phyloP scores from a whole-genome alignment of 805 yeast species.

The Candida rishiriensis region DNA sequence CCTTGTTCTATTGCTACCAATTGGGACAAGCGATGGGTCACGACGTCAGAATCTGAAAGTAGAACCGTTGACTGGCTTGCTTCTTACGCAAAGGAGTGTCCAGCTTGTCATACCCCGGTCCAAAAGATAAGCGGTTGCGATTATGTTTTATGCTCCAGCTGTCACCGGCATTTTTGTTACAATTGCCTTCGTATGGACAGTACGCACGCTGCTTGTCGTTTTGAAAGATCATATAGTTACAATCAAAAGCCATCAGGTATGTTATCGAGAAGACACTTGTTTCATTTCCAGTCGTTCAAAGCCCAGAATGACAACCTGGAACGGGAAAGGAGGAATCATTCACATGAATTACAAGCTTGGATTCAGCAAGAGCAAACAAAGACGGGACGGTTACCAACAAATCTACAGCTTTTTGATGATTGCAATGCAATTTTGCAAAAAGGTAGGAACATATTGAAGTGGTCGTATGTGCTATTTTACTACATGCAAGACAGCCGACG shows the following conservation, averaged over 20 bases:
- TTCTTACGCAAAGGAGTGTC: constrained; percentile 81
- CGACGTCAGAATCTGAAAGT: constrained; percentile 78
- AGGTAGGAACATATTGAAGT: constrained; percentile 75
- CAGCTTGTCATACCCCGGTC: constrained; percentile 71
- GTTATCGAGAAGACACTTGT: constrained; percentile 57
- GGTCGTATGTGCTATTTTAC: constrained; percentile 85
- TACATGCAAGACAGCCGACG: constrained; percentile 49
- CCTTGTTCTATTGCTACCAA: constrained; percentile 51
- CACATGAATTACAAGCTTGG: constrained; percentile 55
- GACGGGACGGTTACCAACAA: constrained; percentile 74
- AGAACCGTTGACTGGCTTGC: constrained; percentile 86
- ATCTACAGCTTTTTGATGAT: constrained; percentile 76
- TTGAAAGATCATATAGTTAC: constrained; percentile 43
- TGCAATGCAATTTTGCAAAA: constrained; percentile 58
- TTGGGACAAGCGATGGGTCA: constrained; percentile 60
- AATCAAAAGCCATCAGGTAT: constrained; percentile 37
- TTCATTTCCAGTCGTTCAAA: constrained; percentile 68
- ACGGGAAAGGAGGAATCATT: constrained; percentile 56
- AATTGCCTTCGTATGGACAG: constrained; percentile 70
- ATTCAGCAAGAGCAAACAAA: constrained; percentile 63
- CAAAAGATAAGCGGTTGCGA: constrained; percentile 97
- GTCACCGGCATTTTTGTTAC: constrained; percentile 78
- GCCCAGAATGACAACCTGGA: constrained; percentile 73
- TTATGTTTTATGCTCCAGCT: constrained; percentile 85
- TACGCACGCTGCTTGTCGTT: constrained; percentile 58